phyloP scores from a whole-genome alignment of 257 asterid species.

The Fraxinus pennsylvanica region DNA sequence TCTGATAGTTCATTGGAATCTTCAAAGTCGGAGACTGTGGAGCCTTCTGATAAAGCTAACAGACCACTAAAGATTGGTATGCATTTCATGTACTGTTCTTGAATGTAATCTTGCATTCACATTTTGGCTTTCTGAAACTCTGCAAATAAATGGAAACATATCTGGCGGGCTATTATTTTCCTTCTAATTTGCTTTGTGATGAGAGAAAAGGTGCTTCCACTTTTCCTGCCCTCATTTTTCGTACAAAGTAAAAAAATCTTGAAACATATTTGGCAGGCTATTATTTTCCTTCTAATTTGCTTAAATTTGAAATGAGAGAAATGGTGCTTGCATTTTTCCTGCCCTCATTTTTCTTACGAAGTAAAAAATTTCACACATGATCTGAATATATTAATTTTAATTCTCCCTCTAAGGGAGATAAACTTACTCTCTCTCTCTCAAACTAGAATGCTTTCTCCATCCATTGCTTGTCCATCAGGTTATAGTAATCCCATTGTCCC shows the following conservation, averaged over 20 bases:
- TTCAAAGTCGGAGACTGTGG: slow-evolving; percentile 50
- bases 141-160: background rate
- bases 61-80: slow-evolving; percentile 78
- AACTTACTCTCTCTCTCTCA: no score
- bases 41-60: slow-evolving; percentile 47
- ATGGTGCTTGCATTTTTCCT: slow-evolving; percentile 3
- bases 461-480: background rate
- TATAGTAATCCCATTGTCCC: slow-evolving; percentile 1
- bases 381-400: background rate
- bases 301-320: slow-evolving; percentile 9
- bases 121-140: background rate
- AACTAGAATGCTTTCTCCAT: background rate
- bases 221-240: background rate
- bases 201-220: slow-evolving; percentile 10
- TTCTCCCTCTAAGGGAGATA: background rate
- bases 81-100: slow-evolving; percentile 1
- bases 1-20: slow-evolving; percentile 54
- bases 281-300: background rate
- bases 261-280: background rate
- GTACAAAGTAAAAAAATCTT: background rate
- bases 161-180: background rate
- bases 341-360: background rate
- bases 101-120: background rate
- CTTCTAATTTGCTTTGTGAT: slow-evolving; percentile 4
- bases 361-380: background rate